Percentiles rank a stretch among this genome's conserved stretches.
These are phyloP conservation scores for Thozetella sp. DNA, from an alignment of 495 filamentous ascomycete genomes.

Conservation along the genomic window DNA sequence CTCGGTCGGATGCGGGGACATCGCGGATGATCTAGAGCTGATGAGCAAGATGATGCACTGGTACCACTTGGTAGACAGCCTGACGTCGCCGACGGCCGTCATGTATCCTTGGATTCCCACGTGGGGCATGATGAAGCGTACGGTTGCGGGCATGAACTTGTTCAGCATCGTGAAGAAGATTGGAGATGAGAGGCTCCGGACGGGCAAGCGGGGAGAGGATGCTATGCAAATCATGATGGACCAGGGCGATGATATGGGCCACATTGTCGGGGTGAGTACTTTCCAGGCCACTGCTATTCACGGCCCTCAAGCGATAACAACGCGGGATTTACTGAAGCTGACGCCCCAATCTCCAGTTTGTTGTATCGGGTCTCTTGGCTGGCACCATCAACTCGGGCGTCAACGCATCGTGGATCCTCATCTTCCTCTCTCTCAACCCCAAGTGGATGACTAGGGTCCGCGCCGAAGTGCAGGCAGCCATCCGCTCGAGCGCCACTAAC, in stretches of 20 bases:
- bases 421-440: conserved; percentile 35
- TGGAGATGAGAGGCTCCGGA: conserved; percentile 34
- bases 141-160: too few species aligned
- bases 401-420: conserved; percentile 39
- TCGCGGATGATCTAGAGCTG: too few species aligned
- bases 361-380: conserved; percentile 36
- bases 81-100: too few species aligned
- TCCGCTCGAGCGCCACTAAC: conserved; percentile 33
- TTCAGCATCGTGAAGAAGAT: too few species aligned
- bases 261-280: conserved; percentile 28
- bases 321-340: too few species aligned
- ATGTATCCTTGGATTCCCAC: too few species aligned
- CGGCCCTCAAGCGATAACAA: conserved; percentile 1
- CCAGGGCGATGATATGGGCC: conserved; percentile 25
- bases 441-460: conserved; percentile 38
- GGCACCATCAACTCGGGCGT: conserved; percentile 43
- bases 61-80: too few species aligned
- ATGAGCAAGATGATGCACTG: too few species aligned
- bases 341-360: too few species aligned
- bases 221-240: conserved; percentile 47
- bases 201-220: conserved; percentile 38
- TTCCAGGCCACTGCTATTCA: too few species aligned
- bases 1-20: too few species aligned
- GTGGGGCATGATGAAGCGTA: too few species aligned
- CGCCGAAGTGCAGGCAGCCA: conserved; percentile 36